phyloP scores from a whole-genome alignment of 768 basidiomycete species.

The Amanita thiersii region DNA sequence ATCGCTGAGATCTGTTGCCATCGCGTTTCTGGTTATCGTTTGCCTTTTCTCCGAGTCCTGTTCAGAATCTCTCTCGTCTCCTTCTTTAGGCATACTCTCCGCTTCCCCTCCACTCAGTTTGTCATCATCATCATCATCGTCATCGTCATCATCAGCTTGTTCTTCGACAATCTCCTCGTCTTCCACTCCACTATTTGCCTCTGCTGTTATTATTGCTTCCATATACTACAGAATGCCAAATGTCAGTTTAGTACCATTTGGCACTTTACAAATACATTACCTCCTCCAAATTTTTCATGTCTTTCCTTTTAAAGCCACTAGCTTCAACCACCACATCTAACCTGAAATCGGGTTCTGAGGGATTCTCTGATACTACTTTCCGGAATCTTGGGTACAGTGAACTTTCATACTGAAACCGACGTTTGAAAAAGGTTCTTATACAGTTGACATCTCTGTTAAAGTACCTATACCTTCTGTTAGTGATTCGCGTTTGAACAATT shows the following conservation, averaged over 20 bases:
- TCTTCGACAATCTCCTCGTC: constrained; percentile 20
- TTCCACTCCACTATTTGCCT: constrained; percentile 12
- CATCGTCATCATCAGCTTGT: constrained; percentile 22
- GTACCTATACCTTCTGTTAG: constrained; percentile 54
- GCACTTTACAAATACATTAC: constrained; percentile 35
- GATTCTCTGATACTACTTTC: constrained; percentile 41
- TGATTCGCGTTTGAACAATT: constrained; percentile 10
- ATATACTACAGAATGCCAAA: constrained; percentile 57
- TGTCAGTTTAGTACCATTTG: constrained; percentile 12
- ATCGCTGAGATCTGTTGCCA: constrained; percentile 2
- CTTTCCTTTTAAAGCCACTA: constrained; percentile 83
- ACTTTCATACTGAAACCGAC: constrained; percentile 91
- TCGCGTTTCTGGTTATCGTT: constrained; percentile 12
- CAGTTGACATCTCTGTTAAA: constrained; percentile 99
- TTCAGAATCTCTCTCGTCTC: constrained; percentile 22
- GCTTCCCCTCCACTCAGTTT: constrained; percentile 21
- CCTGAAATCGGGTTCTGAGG: constrained; percentile 48
- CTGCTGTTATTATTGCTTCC: constrained; percentile 38
- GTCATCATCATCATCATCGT: constrained; percentile 26
- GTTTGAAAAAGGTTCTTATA: constrained; percentile 85
- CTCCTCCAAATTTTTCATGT: constrained; percentile 78
- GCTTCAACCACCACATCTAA: constrained; percentile 91
- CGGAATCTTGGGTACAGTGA: constrained; percentile 81
- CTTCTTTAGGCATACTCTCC: constrained; percentile 10
- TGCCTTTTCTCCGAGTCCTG: constrained; percentile 23